Base-by-base conservation (phyloP, 257 asterid genomes). In the Petrea volubilis region DNA sequence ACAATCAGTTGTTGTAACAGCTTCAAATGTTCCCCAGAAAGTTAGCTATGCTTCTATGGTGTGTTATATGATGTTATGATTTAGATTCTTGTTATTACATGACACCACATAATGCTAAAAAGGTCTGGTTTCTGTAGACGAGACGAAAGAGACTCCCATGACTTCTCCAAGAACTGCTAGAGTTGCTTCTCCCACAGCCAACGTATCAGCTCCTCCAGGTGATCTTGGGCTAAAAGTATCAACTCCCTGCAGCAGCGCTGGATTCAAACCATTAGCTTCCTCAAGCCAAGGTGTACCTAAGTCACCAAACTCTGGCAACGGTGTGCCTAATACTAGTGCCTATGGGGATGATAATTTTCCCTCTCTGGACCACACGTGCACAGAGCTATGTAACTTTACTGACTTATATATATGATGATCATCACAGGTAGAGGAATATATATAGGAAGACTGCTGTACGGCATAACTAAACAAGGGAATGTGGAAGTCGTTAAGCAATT, bases 31-130 rank as follows among this genome's bases (percentile, higher is more conserved):
- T 17, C 28, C 60, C 31, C 60, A 11, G 11, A 90, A 86, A 56
- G 13, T 53, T 40, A 75, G 86, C 59, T 90, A 88, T 67, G 95
- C 92, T 68, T 83, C 92, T 17, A 58, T 88, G 89, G 96, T 90
- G 21, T 46, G 83, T 71, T 41, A 33, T 25, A 13, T 40, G 27
- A n/a, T 52, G 11, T 24, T 53, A n/a, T 64, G 55, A 28, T 49
- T 52, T 11, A 44, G 41, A 63, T 64, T n/a, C 28, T 33, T 31
- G 21, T 77, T 70, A 73, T 27, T 49, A 15, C 65, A 9, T 38
- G 14, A 72, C 36, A 7, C 2, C 21, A 5, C 36, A 29, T 76
- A 13, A 1, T 56, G 43, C 43, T 47, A 44, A 40, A 5, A 31
- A 44, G 63, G 13, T 51, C 9, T 13, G 60, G 66, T n/a, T n/a